phyloP scores from a whole-genome alignment of 345 rosid genomes.

The Eutrema heterophyllum region DNA sequence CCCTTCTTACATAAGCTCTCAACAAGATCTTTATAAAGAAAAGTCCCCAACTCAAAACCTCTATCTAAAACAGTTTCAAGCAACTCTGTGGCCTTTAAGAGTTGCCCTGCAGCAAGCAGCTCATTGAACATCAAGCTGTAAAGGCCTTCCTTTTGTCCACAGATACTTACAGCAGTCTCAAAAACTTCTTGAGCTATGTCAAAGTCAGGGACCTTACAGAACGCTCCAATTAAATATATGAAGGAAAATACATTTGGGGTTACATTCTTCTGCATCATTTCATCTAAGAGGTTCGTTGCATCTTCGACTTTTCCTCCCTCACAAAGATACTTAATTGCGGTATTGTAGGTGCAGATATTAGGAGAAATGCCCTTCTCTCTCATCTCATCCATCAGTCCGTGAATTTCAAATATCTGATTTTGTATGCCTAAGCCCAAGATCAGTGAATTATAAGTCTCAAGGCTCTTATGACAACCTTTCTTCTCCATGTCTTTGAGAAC shows the following conservation, averaged over 20 bases:
- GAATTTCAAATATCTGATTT: conserved; percentile 80
- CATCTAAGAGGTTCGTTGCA: conserved; percentile 68
- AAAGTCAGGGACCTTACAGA: conserved; percentile 64
- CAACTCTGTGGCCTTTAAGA: conserved; percentile 57
- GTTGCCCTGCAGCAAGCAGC: conserved; percentile 58
- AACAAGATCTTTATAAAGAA: conserved; percentile 66
- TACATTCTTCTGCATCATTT: conserved; percentile 77
- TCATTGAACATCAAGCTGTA: conserved; percentile 79
- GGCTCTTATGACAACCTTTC: conserved; percentile 69
- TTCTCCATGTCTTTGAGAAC: conserved; percentile 98
- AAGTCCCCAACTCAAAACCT: conserved; percentile 55
- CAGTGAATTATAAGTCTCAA: conserved; percentile 84
- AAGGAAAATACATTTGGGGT: conserved; percentile 68
- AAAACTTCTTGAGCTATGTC: conserved; percentile 65
- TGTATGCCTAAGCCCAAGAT: conserved; percentile 75
- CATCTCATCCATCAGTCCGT: conserved; percentile 95
- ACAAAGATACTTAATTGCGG: conserved; percentile 68
- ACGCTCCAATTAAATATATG: conserved; percentile 65
- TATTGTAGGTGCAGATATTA: conserved; percentile 70
- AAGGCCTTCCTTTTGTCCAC: conserved; percentile 83
- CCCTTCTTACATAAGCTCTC: conserved; percentile 63
- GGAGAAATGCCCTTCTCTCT: conserved; percentile 83
- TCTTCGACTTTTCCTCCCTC: conserved; percentile 75
- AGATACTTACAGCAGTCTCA: conserved; percentile 64
- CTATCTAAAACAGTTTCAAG: conserved; percentile 70